Evolutionary conservation across 768 basidiomycete species (phyloP).

Genomic region (Lentinus brumalis): DNA sequence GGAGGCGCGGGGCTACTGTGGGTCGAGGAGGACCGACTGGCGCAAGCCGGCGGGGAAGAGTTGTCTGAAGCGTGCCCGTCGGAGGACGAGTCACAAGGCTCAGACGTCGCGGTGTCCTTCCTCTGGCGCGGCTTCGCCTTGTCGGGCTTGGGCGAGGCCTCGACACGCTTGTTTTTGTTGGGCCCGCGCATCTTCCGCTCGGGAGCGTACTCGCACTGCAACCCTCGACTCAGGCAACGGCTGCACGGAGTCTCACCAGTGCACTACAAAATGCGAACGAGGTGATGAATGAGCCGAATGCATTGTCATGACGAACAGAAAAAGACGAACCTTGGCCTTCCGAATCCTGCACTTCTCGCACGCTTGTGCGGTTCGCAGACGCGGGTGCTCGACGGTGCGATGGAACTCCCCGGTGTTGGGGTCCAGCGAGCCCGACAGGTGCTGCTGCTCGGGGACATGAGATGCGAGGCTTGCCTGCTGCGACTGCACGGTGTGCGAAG

Average conservation of each 20-base stretch:
- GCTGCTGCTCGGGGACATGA: constrained; percentile 5
- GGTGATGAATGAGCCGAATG: no score
- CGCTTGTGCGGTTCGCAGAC: constrained; percentile 70
- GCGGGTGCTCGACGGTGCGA: constrained; percentile 61
- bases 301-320: not conserved
- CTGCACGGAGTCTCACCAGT: constrained; percentile 73
- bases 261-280: constrained; percentile 45
- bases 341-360: constrained; percentile 74
- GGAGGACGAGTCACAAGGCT: not conserved
- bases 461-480: constrained; percentile 1
- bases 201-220: constrained; percentile 66
- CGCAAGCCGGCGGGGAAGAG: not conserved
- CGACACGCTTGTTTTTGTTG: constrained; percentile 51
- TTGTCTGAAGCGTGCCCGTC: not conserved
- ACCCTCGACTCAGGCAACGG: constrained; percentile 59
- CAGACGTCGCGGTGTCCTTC: not conserved
- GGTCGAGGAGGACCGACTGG: not conserved
- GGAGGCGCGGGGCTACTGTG: not conserved
- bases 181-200: constrained; percentile 66
- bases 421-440: constrained; percentile 62
- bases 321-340: constrained; percentile 66
- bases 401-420: constrained; percentile 68
- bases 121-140: not conserved
- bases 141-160: not conserved
- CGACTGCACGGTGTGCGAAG: constrained; percentile 9